Evolutionary conservation across 2,329 filamentous ascomycete genomes (phyloP).

Genomic region (Pezicula carpinea): DNA sequence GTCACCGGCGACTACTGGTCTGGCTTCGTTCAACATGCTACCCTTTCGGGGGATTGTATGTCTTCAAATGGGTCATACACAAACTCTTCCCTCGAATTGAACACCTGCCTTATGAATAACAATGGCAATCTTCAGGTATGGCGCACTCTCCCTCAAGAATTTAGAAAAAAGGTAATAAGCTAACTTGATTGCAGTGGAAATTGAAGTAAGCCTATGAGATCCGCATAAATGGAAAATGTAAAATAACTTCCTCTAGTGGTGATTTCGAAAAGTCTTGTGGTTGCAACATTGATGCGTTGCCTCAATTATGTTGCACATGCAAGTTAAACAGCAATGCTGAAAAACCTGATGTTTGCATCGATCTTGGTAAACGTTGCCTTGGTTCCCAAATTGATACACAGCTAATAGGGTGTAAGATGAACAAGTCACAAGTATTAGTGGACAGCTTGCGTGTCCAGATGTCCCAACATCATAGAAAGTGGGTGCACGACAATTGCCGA

Average conservation of each 20-base stretch:
- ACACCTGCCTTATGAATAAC: neutral
- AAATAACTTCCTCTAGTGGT: neutral
- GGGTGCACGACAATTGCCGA: no score
- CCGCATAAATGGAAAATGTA: neutral
- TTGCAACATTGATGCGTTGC: neutral
- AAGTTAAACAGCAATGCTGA: neutral
- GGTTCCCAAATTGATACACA: neutral
- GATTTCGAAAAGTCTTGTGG: neutral
- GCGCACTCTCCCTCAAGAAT: neutral
- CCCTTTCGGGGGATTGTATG: neutral
- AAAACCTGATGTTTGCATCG: neutral
- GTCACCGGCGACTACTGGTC: neutral
- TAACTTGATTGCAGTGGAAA: neutral
- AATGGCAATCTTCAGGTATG: neutral
- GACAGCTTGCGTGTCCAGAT: neutral
- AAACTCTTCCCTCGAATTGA: neutral
- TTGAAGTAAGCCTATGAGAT: neutral
- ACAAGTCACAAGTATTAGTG: neutral
- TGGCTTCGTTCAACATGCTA: neutral
- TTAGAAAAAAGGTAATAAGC: neutral
- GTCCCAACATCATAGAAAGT: neutral
- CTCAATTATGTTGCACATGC: neutral
- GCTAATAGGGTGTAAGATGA: neutral
- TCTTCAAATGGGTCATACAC: neutral
- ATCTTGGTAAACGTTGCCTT: neutral